Base-by-base conservation (phyloP, 108 stramenopile genomes). In the Aurantiochytrium sp. region DNA sequence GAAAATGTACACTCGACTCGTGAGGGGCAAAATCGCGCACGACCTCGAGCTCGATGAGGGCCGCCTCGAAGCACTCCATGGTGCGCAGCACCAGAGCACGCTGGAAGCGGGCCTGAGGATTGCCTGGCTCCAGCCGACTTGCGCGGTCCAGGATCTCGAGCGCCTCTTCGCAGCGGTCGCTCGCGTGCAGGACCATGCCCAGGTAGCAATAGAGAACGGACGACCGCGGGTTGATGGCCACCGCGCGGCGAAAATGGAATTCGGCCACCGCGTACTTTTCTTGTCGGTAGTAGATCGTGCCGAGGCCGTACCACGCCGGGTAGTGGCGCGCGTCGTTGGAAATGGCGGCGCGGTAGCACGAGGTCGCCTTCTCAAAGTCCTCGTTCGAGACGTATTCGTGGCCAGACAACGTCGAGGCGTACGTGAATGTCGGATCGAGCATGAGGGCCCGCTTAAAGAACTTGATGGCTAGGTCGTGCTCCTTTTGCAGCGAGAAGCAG, bases 381-480 rank as follows among this genome's bases (percentile, higher is more conserved):
- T 98, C 98, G 89, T 97, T 97, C 3, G 95, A 93, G 87, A 97
- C 95, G 91, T 96, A 98, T 88, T 98, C 98, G 90, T 98, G 97
- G 45, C 98, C 98, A 54, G 94, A 97, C 39, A 98, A 93, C 22
- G 97, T 98, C 90, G 97, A 96, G 8, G 96, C 95, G 89, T 98
- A 98, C 27, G 96, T 96, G 90, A 96, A 98, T 34, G 90, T 39
- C 19, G 96, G 95, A 86, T 97, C 96, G 36, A 98, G 73, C 87
- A 95, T 95, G 36, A 97, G 91, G 17, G 97, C 96, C 87, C 98
- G 88, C 73, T 95, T 92, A 86, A 98, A 98, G 87, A 97, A 97
- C 37, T 94, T 93, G 31, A 99, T 90, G 4, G 98, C 97, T 34
- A 96, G 94, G 91, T 98, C 97, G 90, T 97, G 97, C 87, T 99